Evolutionary conservation across 192 early-diverging fungal genomes (phyloP).

Genomic region (Backusella mclennaniae): DNA sequence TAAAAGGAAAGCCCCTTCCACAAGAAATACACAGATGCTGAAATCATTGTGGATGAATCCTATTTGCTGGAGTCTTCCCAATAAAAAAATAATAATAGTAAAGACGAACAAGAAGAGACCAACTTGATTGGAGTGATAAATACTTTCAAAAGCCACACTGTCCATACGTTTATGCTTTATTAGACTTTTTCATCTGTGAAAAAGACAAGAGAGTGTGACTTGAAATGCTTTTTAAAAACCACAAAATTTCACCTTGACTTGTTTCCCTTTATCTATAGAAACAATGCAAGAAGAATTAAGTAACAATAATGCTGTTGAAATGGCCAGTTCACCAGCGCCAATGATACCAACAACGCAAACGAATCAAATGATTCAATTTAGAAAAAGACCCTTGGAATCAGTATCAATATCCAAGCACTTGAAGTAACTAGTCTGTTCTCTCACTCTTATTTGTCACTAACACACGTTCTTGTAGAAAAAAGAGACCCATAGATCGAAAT

Average conservation of each 20-base stretch:
- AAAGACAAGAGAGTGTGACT: neutral
- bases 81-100: neutral
- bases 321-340: neutral
- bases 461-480: conserved; percentile 14
- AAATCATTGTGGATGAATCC: no score
- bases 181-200: neutral
- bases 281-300: neutral
- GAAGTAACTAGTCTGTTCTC: neutral
- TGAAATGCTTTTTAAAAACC: neutral
- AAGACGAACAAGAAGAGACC: neutral
- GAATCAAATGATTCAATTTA: conserved; percentile 15
- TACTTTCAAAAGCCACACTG: no score
- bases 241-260: neutral
- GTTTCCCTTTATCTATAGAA: neutral
- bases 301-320: neutral
- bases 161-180: no score
- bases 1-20: neutral
- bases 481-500: conserved; percentile 21
- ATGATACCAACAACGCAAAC: neutral
- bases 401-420: conserved; percentile 24
- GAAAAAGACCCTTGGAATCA: conserved; percentile 22
- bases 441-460: neutral
- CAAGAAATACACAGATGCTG: no score
- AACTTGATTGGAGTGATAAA: no score
- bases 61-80: neutral